phyloP scores from a whole-genome alignment of 2,329 filamentous ascomycete genomes.

The Mycosphaerella sp. region DNA sequence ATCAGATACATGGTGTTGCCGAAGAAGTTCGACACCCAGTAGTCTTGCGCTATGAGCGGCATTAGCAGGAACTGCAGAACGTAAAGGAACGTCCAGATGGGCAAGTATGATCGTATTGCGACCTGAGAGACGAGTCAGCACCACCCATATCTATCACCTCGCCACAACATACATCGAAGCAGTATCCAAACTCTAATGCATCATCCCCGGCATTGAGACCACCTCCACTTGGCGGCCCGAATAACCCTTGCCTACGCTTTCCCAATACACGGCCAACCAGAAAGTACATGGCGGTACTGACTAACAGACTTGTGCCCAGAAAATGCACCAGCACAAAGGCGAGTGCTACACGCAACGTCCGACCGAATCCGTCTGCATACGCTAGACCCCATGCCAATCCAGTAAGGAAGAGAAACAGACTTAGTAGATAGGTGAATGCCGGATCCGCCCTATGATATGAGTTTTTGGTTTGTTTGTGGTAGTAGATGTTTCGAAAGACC shows the following conservation, averaged over 20 bases:
- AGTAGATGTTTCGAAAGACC: slow-evolving; percentile 65
- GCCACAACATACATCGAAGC: slow-evolving; percentile 54
- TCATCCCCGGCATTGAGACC: slow-evolving; percentile 35
- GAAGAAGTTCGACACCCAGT: slow-evolving; percentile 54
- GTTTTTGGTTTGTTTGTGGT: slow-evolving; percentile 62
- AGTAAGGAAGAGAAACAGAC: slow-evolving; percentile 54
- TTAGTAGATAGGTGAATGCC: slow-evolving; percentile 63
- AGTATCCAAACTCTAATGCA: slow-evolving; percentile 63
- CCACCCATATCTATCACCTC: slow-evolving; percentile 36
- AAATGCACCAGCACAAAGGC: slow-evolving; percentile 55
- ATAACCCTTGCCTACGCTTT: slow-evolving; percentile 51
- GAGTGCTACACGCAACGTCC: slow-evolving; percentile 42
- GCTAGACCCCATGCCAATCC: slow-evolving; percentile 55
- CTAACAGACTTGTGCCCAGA: slow-evolving; percentile 52
- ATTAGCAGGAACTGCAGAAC: slow-evolving; percentile 63
- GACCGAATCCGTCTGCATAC: slow-evolving; percentile 42
- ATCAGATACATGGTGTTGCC: slow-evolving; percentile 63
- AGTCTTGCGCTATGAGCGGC: slow-evolving; percentile 51
- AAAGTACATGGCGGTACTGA: slow-evolving; percentile 59
- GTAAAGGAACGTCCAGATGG: slow-evolving; percentile 61
- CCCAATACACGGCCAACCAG: slow-evolving; percentile 57
- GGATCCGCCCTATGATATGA: slow-evolving; percentile 65
- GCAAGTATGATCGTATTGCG: slow-evolving; percentile 61
- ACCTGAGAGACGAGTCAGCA: slow-evolving; percentile 29
- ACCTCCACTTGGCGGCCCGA: slow-evolving; percentile 45